Evolutionary conservation across 1,139 yeast genomes (phyloP).

Genomic region (Chernovozyma sophiae-reginae): DNA sequence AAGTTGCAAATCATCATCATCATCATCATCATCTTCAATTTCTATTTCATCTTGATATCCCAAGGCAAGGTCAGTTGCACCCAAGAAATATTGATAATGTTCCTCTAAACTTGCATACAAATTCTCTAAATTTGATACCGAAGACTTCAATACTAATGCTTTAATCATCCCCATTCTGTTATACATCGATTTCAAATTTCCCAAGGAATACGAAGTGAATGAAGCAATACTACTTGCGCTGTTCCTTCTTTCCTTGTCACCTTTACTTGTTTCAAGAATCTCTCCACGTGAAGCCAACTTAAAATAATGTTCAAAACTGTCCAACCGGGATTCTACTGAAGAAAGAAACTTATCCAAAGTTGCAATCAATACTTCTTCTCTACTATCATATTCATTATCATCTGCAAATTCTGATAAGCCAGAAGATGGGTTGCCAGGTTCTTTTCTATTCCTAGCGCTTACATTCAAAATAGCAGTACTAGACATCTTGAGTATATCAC

Average conservation of each 20-base stretch:
- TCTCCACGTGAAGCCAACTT: constrained; percentile 13
- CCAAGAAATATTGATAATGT: constrained; percentile 39
- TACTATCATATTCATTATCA: constrained; percentile 11
- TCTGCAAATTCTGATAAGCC: not conserved
- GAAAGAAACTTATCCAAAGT: constrained; percentile 49
- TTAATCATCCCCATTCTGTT: constrained; percentile 41
- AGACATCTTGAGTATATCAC: not conserved
- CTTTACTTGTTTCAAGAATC: constrained; percentile 1
- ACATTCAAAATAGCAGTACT: not conserved
- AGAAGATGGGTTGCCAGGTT: not conserved
- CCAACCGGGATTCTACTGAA: constrained; percentile 51
- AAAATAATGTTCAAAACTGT: constrained; percentile 50
- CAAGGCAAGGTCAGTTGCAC: constrained; percentile 3
- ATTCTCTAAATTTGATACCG: constrained; percentile 42
- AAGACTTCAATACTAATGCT: constrained; percentile 38
- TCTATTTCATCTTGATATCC: not conserved
- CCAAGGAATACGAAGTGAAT: constrained; percentile 29
- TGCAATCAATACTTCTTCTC: constrained; percentile 49
- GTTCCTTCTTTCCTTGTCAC: constrained; percentile 17
- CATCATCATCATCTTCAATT: constrained; percentile 8
- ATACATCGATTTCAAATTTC: constrained; percentile 37
- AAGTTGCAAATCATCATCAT: not conserved
- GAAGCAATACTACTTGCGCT: constrained; percentile 25
- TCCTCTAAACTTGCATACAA: constrained; percentile 51
- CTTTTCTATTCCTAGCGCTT: not conserved